Base-by-base conservation (phyloP, 805 yeast genomes). In the Candida rishiriensis region DNA sequence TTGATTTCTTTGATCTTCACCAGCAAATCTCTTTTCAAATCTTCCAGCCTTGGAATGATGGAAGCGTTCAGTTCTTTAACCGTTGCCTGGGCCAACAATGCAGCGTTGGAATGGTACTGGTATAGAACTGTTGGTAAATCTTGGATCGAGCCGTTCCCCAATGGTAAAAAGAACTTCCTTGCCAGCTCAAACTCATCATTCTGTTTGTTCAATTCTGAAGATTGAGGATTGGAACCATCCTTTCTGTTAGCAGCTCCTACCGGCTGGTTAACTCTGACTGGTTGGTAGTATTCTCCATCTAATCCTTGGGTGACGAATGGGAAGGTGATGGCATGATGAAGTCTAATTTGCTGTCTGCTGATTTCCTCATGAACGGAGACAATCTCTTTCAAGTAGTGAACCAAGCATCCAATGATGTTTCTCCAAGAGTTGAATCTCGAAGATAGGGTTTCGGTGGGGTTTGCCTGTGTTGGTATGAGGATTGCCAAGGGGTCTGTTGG, bases 291-390 rank as follows among this genome's bases (percentile, higher is more conserved):
- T 29, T 66, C 70, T 10, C 70, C 71, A 41, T 66, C 66, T n/a
- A 64, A 47, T 3, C 68, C 70, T 52, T 69, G 68, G 54, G 77
- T 59, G 48, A 77, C 62, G 59, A 78, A 69, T 15, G 78, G 77
- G 54, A 78, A 70, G 38, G 70, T 68, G 15, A 86, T 83, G 10
- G 95, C 88, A 60, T 88, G 90, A 48, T 88, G 86, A 37, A 89
- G 72, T 40, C 96, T 70, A 40, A 83, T 66, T 53, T 88, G 93
- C 57, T 88, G 95, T 47, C 96, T 78, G 31, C 86, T 81, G 14
- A 88, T 76, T 59, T 90, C 96, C 63, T 90, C 97, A 60, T 89
- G 93, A 44, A 87, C 90, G 12, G 85, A 76, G 10, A 88, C 88
- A 34, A 81, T 82, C 57, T 89, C 96, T 49, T 76, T 78, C 50